phyloP scores from a whole-genome alignment of 768 basidiomycete species.

The Chalciporus pseudorubinellus region DNA sequence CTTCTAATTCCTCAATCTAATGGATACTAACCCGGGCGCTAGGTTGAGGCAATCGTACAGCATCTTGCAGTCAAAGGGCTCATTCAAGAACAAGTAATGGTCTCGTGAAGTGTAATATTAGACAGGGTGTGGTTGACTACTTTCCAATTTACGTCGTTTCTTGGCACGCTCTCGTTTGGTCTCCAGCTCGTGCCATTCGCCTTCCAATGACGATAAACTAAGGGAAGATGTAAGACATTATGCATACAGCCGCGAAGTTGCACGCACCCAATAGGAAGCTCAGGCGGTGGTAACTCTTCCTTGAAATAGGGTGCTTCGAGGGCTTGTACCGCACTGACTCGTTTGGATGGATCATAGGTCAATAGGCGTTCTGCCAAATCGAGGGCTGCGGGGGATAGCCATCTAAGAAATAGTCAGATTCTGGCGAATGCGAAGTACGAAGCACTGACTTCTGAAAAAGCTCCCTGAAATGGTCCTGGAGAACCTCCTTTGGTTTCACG shows the following conservation, averaged over 20 bases:
- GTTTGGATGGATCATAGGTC: constrained; percentile 72
- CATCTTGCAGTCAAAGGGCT: constrained; percentile 71
- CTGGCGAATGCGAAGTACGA: background rate
- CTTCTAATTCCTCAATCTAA: background rate
- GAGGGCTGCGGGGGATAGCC: constrained; percentile 82
- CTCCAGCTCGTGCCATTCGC: constrained; percentile 98
- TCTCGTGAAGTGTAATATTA: constrained; percentile 22
- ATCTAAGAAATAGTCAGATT: constrained; percentile 43
- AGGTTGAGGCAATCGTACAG: constrained; percentile 90
- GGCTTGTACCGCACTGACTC: constrained; percentile 78
- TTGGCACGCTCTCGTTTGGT: constrained; percentile 88
- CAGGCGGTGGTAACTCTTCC: constrained; percentile 70
- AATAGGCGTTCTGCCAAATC: constrained; percentile 85
- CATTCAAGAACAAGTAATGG: constrained; percentile 34
- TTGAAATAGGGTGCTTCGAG: constrained; percentile 83
- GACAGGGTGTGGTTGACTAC: constrained; percentile 38
- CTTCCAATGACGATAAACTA: constrained; percentile 78
- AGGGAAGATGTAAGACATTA: constrained; percentile 1
- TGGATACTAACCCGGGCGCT: constrained; percentile 4
- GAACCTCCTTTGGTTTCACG: constrained; percentile 80
- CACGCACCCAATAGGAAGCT: constrained; percentile 75
- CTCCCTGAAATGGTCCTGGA: constrained; percentile 77
- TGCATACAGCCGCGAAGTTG: background rate
- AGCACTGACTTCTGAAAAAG: constrained; percentile 77
- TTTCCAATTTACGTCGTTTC: constrained; percentile 68